Conservation (phyloP, 2,329 filamentous ascomycete genomes). For the Colletotrichum aenigma region DNA sequence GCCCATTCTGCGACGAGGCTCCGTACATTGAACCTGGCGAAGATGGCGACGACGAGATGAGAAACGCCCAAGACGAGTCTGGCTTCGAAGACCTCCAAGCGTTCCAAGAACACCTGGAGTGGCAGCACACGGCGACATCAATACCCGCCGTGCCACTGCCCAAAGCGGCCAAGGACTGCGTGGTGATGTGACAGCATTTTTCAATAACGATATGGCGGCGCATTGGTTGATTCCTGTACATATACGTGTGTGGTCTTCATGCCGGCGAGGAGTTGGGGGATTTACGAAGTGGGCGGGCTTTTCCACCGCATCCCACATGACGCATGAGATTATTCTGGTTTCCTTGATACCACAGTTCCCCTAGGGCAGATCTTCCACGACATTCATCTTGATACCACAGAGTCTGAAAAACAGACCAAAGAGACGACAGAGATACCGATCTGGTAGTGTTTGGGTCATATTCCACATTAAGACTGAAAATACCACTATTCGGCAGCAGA, state of each 20-base stretch:
- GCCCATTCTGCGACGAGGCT: conserved; percentile 61
- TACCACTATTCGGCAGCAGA: not conserved
- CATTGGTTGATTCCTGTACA: conserved; percentile 1
- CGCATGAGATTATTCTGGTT: conserved; percentile 8
- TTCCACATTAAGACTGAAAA: conserved; percentile 15
- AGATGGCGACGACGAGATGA: conserved; percentile 56
- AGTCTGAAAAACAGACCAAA: not conserved
- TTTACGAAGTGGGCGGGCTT: not conserved
- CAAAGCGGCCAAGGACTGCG: conserved; percentile 42
- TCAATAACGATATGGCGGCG: conserved; percentile 6
- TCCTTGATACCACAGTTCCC: not conserved
- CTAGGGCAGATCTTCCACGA: not conserved
- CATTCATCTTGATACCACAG: not conserved
- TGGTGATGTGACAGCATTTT: conserved; percentile 45
- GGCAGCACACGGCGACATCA: conserved; percentile 53
- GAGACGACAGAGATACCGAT: conserved; percentile 2
- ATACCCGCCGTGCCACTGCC: conserved; percentile 36
- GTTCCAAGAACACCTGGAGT: conserved; percentile 61
- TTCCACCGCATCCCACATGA: not conserved
- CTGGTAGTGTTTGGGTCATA: conserved; percentile 6
- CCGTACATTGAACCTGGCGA: conserved; percentile 43
- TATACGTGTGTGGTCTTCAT: not conserved
- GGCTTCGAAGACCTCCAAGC: conserved; percentile 53
- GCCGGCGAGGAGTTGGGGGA: conserved; percentile 14
- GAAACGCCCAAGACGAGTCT: conserved; percentile 50